phyloP scores from a whole-genome alignment of 2,329 filamentous ascomycete genomes.

The Sphaerostilbella broomeana region DNA sequence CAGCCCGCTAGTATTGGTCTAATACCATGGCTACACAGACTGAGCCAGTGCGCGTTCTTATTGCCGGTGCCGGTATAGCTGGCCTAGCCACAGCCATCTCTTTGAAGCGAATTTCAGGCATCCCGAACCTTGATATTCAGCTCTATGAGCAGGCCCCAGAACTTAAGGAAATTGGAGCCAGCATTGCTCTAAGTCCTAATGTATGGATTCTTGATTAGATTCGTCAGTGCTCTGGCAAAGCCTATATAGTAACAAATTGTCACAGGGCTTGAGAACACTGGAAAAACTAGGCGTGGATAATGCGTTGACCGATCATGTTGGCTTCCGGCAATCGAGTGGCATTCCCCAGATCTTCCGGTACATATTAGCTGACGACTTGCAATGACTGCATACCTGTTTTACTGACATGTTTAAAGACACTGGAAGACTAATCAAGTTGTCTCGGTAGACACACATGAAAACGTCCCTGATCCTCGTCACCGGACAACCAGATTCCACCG shows the following conservation, averaged over 20 bases:
- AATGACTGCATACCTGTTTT: no score
- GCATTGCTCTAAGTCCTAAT: conserved; percentile 44
- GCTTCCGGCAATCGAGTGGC: conserved; percentile 28
- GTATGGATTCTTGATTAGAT: neutral
- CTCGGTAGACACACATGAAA: conserved; percentile 35
- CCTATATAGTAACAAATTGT: neutral
- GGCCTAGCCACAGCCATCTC: conserved; percentile 41
- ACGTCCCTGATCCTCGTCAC: conserved; percentile 31
- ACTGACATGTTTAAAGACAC: conserved; percentile 26
- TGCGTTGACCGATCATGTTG: conserved; percentile 34
- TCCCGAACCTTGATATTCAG: conserved; percentile 32
- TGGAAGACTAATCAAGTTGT: conserved; percentile 40
- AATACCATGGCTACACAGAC: conserved; percentile 2
- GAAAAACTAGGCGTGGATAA: conserved; percentile 42
- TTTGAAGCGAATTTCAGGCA: conserved; percentile 31
- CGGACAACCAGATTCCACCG: conserved; percentile 40
- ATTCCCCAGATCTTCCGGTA: conserved; percentile 10
- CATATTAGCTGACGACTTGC: no score
- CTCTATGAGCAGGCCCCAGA: conserved; percentile 43
- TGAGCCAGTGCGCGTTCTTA: conserved; percentile 11
- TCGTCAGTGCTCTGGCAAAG: conserved; percentile 13
- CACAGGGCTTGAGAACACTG: conserved; percentile 38
- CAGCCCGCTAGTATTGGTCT: no score
- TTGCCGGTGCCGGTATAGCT: conserved; percentile 19
- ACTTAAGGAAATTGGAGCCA: conserved; percentile 40